Base-by-base conservation (phyloP, 1,284 basidiomycete species). In the Cystobasidium pallidum region DNA sequence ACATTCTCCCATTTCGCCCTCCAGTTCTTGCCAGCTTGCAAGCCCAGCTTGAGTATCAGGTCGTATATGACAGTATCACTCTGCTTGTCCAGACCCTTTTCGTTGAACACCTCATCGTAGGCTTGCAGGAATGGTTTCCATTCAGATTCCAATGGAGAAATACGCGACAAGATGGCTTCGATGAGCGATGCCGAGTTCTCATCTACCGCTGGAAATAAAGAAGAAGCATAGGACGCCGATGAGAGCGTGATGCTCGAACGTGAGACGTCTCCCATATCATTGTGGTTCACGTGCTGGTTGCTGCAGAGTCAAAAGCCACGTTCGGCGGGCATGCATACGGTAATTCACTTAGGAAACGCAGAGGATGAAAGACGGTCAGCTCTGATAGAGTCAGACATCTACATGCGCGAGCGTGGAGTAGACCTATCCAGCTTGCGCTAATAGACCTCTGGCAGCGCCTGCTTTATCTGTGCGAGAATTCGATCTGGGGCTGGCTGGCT, bases 11-110 rank as follows among this genome's bases (percentile, higher is more conserved):
- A 74, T 55, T 74, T 74, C 39, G 61, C 54, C 15, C 55, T 57
- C 73, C 73, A 74, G 47, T 73, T 68, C 45, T 41, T 63, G 30
- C 73, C 73, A 32, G 59, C 43, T 52, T 71, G 41, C 61, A 74
- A 62, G n/a, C 51, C 70, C 30, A 74, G 55, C 28, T 63, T 55
- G 6, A 74, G 63, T 39, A 74, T 41, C 39, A 62, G 21, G 55
- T 57, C 73, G 49, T 74, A 74, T 11, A 65, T 51, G 30, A 61
- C 70, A 21, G 63, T 66, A 28, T 72, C 70, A n/a, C 45, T 43
- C 62, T 72, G 43, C 45, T 58, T 57, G 36, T 70, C 67, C 45
- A 43, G 28, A 8, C 66, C 66, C 19, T 43, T n/a, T 26, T 68
- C 72, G 36, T 55, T 55, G 66, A 73, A 73, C 49, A 70, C 72